Percentiles rank a stretch among this genome's conserved stretches.
phyloP scores from a whole-genome alignment of 2,329 filamentous ascomycete species.

The Cladophialophora yegresii region DNA sequence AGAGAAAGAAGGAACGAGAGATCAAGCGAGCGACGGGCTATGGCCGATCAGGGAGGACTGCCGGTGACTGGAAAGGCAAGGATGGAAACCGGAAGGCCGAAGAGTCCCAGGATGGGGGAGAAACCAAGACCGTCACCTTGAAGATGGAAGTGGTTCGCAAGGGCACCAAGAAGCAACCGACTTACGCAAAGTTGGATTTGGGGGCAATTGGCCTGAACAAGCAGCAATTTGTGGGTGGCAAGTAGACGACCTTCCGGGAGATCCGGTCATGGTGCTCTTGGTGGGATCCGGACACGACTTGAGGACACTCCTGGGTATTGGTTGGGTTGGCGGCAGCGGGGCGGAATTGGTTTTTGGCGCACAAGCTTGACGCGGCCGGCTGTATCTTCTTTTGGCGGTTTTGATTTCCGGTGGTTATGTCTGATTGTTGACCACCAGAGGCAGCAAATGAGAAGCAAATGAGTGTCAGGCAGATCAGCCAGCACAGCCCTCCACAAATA shows the following conservation, averaged over 20 bases:
- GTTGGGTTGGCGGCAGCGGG: background rate
- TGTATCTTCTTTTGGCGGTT: background rate
- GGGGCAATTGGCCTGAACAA: conserved; percentile 23
- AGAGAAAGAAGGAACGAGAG: conserved; percentile 1
- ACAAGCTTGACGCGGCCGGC: background rate
- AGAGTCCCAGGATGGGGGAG: background rate
- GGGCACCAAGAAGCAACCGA: conserved; percentile 12
- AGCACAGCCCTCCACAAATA: conserved; percentile 22
- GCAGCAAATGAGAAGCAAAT: conserved; percentile 21
- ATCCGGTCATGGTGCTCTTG: background rate
- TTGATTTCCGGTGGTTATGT: background rate
- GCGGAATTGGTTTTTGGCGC: background rate
- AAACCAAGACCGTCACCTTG: conserved; percentile 12
- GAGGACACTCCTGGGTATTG: background rate
- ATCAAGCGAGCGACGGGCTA: background rate
- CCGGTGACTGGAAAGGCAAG: background rate
- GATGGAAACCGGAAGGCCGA: background rate
- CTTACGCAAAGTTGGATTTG: conserved; percentile 26
- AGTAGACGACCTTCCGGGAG: background rate
- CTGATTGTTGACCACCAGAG: conserved; percentile 1
- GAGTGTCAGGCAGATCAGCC: conserved; percentile 25
- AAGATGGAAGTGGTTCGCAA: conserved; percentile 18
- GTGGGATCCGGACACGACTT: background rate
- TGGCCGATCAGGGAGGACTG: background rate
- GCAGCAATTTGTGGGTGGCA: conserved; percentile 11